A percentile compares a stretch with the other conserved stretches of the same genome.
These are phyloP conservation scores for Xylariaceae sp. DNA, from an alignment of 2,329 filamentous ascomycete species.

Conservation along the genomic window DNA sequence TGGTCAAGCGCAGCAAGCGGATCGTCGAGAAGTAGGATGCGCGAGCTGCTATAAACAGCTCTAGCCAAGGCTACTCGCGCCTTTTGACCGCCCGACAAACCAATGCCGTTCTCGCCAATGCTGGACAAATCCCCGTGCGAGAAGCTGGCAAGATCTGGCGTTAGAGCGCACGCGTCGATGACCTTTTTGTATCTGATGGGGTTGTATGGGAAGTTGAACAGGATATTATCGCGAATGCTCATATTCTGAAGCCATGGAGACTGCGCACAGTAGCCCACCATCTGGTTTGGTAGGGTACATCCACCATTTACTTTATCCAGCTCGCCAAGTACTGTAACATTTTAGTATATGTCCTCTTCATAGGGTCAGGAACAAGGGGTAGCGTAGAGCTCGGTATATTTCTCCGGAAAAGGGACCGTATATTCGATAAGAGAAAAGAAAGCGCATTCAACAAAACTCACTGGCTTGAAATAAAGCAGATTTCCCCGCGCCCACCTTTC, in stretches of 20 bases:
- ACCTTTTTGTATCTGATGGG: conserved; percentile 52
- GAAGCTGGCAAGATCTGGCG: conserved; percentile 52
- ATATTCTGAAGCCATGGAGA: conserved; percentile 62
- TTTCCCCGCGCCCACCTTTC: conserved; percentile 58
- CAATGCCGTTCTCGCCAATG: conserved; percentile 58
- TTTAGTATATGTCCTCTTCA: background rate
- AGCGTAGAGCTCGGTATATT: background rate
- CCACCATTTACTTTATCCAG: conserved; percentile 59
- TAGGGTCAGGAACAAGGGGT: background rate
- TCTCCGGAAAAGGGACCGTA: background rate
- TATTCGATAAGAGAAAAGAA: background rate
- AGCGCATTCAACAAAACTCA: conserved; percentile 6
- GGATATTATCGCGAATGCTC: conserved; percentile 59
- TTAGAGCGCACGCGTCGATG: conserved; percentile 55
- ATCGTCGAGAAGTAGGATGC: conserved; percentile 56
- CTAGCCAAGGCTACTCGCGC: conserved; percentile 59
- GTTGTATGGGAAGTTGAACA: conserved; percentile 56
- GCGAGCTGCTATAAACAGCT: conserved; percentile 54
- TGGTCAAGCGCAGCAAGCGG: conserved; percentile 60
- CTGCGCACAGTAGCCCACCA: conserved; percentile 53
- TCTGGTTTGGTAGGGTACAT: conserved; percentile 43
- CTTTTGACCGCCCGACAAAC: conserved; percentile 59
- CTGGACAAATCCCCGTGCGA: conserved; percentile 52
- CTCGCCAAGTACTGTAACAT: conserved; percentile 45
- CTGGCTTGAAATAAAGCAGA: conserved; percentile 53